Conservation (phyloP, 768 basidiomycete species). For the Tylopilus plumbeoviolaceoides region DNA sequence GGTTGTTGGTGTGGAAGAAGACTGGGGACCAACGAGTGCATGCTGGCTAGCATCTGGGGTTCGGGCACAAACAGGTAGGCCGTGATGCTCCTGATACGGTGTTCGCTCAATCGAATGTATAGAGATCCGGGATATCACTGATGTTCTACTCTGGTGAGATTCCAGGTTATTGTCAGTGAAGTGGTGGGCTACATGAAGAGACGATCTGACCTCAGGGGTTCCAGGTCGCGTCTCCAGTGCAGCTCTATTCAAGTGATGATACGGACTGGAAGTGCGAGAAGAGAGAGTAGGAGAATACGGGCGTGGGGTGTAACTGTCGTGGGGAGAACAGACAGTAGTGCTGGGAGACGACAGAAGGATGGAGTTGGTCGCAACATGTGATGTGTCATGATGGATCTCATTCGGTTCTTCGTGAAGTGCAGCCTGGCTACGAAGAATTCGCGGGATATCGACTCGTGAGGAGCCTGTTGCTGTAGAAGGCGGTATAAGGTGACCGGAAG, state of each 20-base stretch:
- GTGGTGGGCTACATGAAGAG: background rate
- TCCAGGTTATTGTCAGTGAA: background rate
- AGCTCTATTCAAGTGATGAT: background rate
- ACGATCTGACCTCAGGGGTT: background rate
- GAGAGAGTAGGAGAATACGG: background rate
- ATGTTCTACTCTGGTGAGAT: constrained; percentile 8
- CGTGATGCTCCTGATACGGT: constrained; percentile 21
- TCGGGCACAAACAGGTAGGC: constrained; percentile 9
- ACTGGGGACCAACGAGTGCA: too few species aligned
- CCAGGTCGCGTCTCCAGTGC: background rate
- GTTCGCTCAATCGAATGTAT: constrained; percentile 18
- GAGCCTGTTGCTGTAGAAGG: constrained; percentile 10
- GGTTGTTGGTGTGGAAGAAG: background rate
- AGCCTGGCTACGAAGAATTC: constrained; percentile 7
- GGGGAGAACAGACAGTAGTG: background rate
- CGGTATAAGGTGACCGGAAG: constrained; percentile 20
- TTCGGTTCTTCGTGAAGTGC: constrained; percentile 18
- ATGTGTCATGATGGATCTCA: background rate
- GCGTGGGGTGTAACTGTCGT: background rate
- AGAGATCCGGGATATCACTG: constrained; percentile 10
- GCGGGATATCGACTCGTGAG: constrained; percentile 6
- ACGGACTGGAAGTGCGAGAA: constrained; percentile 1
- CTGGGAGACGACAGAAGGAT: background rate
- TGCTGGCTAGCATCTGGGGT: constrained; percentile 2
- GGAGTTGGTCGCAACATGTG: background rate